Evolutionary conservation across 257 asterid genomes (phyloP), one percentile per base, ranked within the genome.

Genomic region (Fraxinus cuspidata): DNA sequence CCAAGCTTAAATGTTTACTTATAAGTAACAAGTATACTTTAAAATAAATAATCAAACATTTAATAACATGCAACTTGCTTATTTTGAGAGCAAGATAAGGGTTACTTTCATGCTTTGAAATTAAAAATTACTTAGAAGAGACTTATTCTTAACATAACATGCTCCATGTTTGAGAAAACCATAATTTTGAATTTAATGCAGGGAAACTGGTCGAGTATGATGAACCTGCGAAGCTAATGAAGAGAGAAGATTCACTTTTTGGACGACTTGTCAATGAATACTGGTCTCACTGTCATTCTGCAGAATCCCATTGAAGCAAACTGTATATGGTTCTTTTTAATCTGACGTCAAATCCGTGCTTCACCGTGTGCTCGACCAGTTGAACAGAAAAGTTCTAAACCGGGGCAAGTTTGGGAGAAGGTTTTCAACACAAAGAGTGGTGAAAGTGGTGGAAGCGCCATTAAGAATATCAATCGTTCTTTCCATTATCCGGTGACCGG

Each of bases 231-330:
- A 63, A 63, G 35, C 35, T 63, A 63, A 63, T 63, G 35, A 63
- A 25, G 21, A 63, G 69, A 27, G 69, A 63, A 25, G 69, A 63
- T 63, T 63, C 69, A 11, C 69, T 63, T 63, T 63, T 63, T 63
- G 69, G 34, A 63, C 35, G 3, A 19, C 69, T 63, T 27, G 69
- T 63, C 19, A 63, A 63, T 25, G 69, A 63, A 12, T 63, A 63
- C 74, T 94, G 99, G 99, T 92, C 97, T 60, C 92, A 87, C 74
- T 73, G 78, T 73, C 89, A 81, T 10, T 87, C 94, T 11, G 86
- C 88, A 53, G 87, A 90, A 76, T 76, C 83, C 12, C 82, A 75
- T 9, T 81, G 81, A 85, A 68, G 31, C 16, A 37, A 67, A 79
- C 77, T 40, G 51, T 7, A 3, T 7, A 51, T 15, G n/a, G 60